A percentile compares a stretch with the other conserved stretches of the same genome.
phyloP scores from a whole-genome alignment of 2,329 filamentous ascomycete species.

The Xylaria sp. region DNA sequence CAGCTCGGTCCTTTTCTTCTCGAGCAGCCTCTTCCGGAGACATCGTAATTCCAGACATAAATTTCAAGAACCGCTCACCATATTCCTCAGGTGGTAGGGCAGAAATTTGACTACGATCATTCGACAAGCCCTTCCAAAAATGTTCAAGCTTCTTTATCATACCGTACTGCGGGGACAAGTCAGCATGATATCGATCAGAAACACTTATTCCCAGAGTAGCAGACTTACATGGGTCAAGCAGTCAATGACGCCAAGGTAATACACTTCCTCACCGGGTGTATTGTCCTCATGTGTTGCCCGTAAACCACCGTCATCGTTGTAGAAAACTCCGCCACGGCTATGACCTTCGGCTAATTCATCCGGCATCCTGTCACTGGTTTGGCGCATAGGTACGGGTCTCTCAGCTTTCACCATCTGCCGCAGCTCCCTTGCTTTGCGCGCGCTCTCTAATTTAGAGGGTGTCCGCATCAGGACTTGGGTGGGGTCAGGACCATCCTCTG shows the following conservation, averaged over 20 bases:
- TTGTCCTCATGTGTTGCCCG: slow-evolving; percentile 93
- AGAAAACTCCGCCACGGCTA: slow-evolving; percentile 77
- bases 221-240: slow-evolving; percentile 91
- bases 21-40: slow-evolving; percentile 84
- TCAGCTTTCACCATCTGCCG: slow-evolving; percentile 93
- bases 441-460: slow-evolving; percentile 91
- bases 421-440: slow-evolving; percentile 89
- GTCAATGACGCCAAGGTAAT: slow-evolving; percentile 98
- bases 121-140: slow-evolving; percentile 93
- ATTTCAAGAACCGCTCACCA: slow-evolving; percentile 92
- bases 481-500: slow-evolving; percentile 68
- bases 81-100: slow-evolving; percentile 91
- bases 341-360: slow-evolving; percentile 84
- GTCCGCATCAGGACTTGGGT: slow-evolving; percentile 81
- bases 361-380: slow-evolving; percentile 86
- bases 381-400: slow-evolving; percentile 90
- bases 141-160: slow-evolving; percentile 94
- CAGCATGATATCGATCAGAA: slow-evolving; percentile 36
- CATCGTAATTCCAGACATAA: slow-evolving; percentile 91
- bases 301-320: slow-evolving; percentile 96
- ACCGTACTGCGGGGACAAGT: slow-evolving; percentile 73
- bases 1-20: slow-evolving; percentile 69
- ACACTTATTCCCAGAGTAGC: background rate
- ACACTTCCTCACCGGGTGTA: slow-evolving; percentile 86
- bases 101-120: slow-evolving; percentile 87